Evolutionary conservation across 768 basidiomycete genomes (phyloP), one percentile per base, ranked within the genome.

Genomic region (Termitomyces sp.): DNA sequence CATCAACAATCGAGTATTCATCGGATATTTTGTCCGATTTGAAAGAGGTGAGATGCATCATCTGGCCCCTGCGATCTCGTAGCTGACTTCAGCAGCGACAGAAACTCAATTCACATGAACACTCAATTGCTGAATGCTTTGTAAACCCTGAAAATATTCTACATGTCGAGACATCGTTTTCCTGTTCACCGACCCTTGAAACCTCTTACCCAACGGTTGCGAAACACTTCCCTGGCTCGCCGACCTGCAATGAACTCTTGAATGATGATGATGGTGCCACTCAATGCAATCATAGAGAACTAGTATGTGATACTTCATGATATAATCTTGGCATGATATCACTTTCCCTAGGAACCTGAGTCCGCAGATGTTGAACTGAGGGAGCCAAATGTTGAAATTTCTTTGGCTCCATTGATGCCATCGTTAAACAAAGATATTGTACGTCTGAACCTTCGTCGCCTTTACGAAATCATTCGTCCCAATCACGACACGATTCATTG

Each of bases 1-100:
- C 71, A 2, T 59, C 53, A 5, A 22, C 32, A 24, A 10, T 42
- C 48, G 54, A 50, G 22, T 20, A 55, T 36, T 5, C 51, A 37
- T 32, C 39, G 5, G 56, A 50, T 39, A 18, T 50, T 24, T 50
- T 20, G 4, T 18, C 7, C 8, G 24, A 33, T 34, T 14, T 14
- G 22, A 53, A 61, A 51, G 14, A 57, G 43, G 62, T 63, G 20
- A 46, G 36, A 4, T 20, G 10, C 32, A 12, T n/a, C 24, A 20
- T 44, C 2, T 5, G 27, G 14, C 42, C 6, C 7, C 48, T 36
- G 40, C 26, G n/a, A 27, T 39, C 20, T 18, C 9, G 16, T 32
- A 30, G 8, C 12, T 49, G 13, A 34, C 8, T 26, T 40, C 2
- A 33, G 18, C 6, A 5, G 12, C 32, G n/a, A 22, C 46, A 56